phyloP scores from a whole-genome alignment of 2,329 filamentous ascomycete species.

The Celoporthe dispersa region DNA sequence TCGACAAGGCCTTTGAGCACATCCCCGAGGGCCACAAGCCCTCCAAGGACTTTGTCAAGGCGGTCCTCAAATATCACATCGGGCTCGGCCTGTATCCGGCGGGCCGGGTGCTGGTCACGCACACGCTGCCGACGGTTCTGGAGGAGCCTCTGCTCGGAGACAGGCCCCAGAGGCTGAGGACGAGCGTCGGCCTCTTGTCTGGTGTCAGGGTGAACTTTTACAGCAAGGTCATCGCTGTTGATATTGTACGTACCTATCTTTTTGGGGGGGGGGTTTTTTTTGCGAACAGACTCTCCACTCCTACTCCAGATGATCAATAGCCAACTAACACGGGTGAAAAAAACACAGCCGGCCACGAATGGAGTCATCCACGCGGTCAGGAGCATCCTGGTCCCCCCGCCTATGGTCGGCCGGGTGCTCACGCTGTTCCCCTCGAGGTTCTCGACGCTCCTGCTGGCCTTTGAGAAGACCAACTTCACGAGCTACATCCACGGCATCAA shows the following conservation, averaged over 20 bases:
- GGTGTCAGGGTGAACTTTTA: slow-evolving; percentile 79
- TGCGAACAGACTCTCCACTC: too few species aligned
- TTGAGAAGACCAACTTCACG: slow-evolving; percentile 74
- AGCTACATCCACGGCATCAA: slow-evolving; percentile 59
- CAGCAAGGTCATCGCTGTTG: slow-evolving; percentile 68
- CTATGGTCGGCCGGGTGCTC: slow-evolving; percentile 55
- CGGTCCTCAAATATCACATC: slow-evolving; percentile 76
- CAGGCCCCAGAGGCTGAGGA: slow-evolving; percentile 73
- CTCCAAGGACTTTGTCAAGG: slow-evolving; percentile 71
- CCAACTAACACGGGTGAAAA: not conserved
- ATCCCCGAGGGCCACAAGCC: slow-evolving; percentile 62
- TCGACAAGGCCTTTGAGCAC: slow-evolving; percentile 73
- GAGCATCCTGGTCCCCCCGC: slow-evolving; percentile 76
- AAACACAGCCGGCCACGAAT: slow-evolving; percentile 68
- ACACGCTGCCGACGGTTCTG: slow-evolving; percentile 75
- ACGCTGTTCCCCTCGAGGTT: slow-evolving; percentile 75
- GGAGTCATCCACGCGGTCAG: slow-evolving; percentile 82
- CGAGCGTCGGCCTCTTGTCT: slow-evolving; percentile 61
- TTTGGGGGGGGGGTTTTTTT: too few species aligned
- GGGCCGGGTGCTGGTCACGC: slow-evolving; percentile 65
- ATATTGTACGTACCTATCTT: slow-evolving; percentile 61
- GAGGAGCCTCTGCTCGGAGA: slow-evolving; percentile 63
- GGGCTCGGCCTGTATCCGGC: slow-evolving; percentile 69
- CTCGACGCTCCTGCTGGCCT: slow-evolving; percentile 76
- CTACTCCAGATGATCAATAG: not conserved